These are phyloP conservation scores for Choiromyces venosus DNA, from an alignment of 495 filamentous ascomycete genomes.

Conservation along the genomic window DNA sequence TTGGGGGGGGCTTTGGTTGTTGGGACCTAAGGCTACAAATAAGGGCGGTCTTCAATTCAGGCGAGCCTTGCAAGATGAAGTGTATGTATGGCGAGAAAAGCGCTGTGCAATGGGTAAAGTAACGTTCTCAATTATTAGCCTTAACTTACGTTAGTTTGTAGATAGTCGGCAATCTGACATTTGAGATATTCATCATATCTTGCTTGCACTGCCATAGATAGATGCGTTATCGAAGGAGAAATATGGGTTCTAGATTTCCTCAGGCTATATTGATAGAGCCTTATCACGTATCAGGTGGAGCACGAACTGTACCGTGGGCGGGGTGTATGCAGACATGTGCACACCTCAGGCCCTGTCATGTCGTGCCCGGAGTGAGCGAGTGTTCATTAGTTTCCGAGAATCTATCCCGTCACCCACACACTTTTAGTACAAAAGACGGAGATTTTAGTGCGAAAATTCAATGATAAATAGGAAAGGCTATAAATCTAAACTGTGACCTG, in stretches of 20 bases:
- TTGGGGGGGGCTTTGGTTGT: background rate
- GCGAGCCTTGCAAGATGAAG: background rate
- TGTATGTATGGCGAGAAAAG: background rate
- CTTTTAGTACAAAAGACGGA: too few relatives aligned
- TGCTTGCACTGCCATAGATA: background rate
- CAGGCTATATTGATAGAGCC: background rate
- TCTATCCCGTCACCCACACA: too few relatives aligned
- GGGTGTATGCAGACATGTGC: too few relatives aligned
- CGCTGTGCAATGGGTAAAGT: background rate
- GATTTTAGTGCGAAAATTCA: too few relatives aligned
- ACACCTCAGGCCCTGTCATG: too few relatives aligned
- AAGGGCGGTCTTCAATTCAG: background rate
- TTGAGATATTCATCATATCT: too few relatives aligned
- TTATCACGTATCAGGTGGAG: too few relatives aligned
- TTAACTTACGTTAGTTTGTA: too few relatives aligned
- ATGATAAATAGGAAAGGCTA: too few relatives aligned
- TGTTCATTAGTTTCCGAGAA: too few relatives aligned
- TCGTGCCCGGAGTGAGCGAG: background rate
- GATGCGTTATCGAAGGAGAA: background rate
- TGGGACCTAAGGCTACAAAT: background rate
- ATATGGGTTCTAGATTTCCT: background rate
- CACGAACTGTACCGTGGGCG: background rate
- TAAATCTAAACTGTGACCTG: too few relatives aligned
- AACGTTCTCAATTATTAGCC: background rate
- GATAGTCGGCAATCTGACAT: background rate